These are phyloP conservation scores for Rhododendron simsii DNA, from an alignment of 148 eudicot species.

Conservation along the genomic window DNA sequence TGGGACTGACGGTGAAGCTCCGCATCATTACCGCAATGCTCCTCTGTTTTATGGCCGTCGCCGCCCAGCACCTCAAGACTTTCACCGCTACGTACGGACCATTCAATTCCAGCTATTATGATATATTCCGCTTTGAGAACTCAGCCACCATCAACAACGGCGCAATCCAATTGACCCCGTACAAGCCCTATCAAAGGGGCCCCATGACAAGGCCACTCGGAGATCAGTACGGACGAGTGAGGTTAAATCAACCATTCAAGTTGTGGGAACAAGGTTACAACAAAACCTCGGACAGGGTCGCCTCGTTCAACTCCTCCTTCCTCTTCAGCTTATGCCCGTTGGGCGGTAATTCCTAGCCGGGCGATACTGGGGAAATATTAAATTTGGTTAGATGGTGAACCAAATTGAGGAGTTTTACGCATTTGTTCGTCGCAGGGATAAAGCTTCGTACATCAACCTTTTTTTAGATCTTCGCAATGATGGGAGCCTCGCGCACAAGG, in stretches of 20 bases:
- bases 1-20: background rate
- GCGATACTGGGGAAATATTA: no score
- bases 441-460: no score
- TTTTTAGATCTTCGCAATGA: no score
- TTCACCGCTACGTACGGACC: constrained; percentile 21
- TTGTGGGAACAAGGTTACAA: constrained; percentile 35
- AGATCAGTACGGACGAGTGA: constrained; percentile 42
- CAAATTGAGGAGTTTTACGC: no score
- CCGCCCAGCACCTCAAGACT: constrained; percentile 5
- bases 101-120: constrained; percentile 16
- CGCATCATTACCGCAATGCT: background rate
- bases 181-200: no score
- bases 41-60: background rate
- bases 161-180: constrained; percentile 66
- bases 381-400: no score
- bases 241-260: constrained; percentile 26
- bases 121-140: constrained; percentile 1
- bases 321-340: constrained; percentile 22
- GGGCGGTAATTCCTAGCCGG: no score
- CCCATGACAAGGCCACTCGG: no score
- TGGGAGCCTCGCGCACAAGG: no score
- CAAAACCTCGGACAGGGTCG: constrained; percentile 8
- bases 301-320: constrained; percentile 62
- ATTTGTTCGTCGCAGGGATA: no score
- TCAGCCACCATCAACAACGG: constrained; percentile 41